A percentile compares a stretch with the other conserved stretches of the same genome.
Conservation (phyloP, 2,329 filamentous ascomycete species). For the Calonectria montana region DNA sequence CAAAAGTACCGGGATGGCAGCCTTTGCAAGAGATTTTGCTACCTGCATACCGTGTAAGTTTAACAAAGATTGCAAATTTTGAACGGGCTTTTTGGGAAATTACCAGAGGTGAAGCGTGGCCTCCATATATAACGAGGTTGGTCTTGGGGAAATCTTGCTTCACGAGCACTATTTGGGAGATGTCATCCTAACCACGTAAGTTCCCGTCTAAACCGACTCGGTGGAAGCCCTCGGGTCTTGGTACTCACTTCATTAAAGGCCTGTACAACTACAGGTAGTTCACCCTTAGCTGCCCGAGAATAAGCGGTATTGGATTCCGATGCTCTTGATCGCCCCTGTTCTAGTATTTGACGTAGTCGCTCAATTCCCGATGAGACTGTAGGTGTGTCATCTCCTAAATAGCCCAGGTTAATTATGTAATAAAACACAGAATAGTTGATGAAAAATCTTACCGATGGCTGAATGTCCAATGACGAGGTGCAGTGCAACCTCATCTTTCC, state of each 20-base stretch:
- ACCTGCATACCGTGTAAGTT: neutral
- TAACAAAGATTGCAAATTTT: neutral
- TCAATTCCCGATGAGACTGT: neutral
- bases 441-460: neutral
- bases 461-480: neutral
- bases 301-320: neutral
- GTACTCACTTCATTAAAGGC: neutral
- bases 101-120: slow-evolving; percentile 1
- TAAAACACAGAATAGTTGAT: no score
- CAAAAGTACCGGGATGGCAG: neutral
- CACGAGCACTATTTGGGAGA: neutral
- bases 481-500: neutral
- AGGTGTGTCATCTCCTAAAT: neutral
- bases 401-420: neutral
- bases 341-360: neutral
- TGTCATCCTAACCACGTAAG: neutral
- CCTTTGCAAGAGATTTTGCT: neutral
- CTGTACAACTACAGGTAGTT: neutral
- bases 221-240: neutral
- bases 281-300: neutral
- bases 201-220: neutral
- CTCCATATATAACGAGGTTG: slow-evolving; percentile 5
- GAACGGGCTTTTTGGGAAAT: neutral
- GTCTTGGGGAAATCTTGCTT: neutral
- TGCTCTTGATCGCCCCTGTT: neutral